These are phyloP conservation scores for Dryas drummondii DNA, from an alignment of 306 rosid species.

Conservation along the genomic window DNA sequence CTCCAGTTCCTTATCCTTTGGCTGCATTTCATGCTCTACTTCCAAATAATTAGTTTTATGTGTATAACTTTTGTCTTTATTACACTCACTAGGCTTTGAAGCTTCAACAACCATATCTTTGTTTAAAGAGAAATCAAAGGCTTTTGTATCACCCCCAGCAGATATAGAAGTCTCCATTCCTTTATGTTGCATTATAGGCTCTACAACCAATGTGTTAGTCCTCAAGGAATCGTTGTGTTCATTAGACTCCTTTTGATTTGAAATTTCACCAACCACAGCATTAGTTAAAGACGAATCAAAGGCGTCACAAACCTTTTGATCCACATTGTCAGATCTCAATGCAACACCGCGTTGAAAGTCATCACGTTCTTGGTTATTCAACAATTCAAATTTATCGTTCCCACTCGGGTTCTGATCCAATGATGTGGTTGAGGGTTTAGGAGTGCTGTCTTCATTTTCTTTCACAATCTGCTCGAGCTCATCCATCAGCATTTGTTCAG, in stretches of 20 bases:
- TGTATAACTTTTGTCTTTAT: too few species aligned
- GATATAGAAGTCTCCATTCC: too few species aligned
- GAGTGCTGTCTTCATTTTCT: conserved; percentile 37
- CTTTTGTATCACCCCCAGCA: too few species aligned
- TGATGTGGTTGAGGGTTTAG: conserved; percentile 14
- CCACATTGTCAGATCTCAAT: conserved; percentile 18
- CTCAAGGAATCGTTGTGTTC: conserved; percentile 9
- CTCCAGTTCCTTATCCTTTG: conserved; percentile 32
- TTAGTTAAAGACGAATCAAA: conserved; percentile 15
- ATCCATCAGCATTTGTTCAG: too few species aligned
- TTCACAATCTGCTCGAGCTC: too few species aligned
- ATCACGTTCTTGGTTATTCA: conserved; percentile 24
- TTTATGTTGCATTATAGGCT: neutral
- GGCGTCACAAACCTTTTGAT: conserved; percentile 26
- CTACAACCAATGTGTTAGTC: conserved; percentile 9
- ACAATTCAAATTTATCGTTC: conserved; percentile 31
- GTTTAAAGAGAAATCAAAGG: too few species aligned
- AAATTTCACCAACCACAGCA: conserved; percentile 10
- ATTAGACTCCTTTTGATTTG: conserved; percentile 15
- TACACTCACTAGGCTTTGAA: too few species aligned
- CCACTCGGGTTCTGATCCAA: conserved; percentile 27
- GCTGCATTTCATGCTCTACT: conserved; percentile 20
- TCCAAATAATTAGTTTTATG: neutral
- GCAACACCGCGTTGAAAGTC: conserved; percentile 19
- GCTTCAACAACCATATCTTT: too few species aligned